A percentile compares a stretch with the other conserved stretches of the same genome.
phyloP scores from a whole-genome alignment of 257 asterid genomes.

The Rubia yunnanensis region DNA sequence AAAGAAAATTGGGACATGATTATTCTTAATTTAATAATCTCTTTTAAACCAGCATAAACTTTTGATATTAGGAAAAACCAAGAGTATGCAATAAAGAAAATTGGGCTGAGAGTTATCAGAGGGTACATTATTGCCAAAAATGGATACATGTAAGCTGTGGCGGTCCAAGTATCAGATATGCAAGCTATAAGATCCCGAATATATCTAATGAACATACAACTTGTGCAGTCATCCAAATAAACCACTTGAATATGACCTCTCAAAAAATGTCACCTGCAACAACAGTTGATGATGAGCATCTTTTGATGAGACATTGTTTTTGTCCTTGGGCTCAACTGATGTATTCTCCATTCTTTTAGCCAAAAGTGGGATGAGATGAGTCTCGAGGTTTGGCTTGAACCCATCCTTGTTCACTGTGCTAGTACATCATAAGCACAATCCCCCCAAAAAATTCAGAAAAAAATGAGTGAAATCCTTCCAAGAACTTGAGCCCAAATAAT shows the following conservation, averaged over 20 bases:
- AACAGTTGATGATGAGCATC: slow-evolving; percentile 74
- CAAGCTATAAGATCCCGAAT: neutral
- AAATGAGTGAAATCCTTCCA: slow-evolving; percentile 3
- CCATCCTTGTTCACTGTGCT: slow-evolving; percentile 96
- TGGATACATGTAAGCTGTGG: neutral
- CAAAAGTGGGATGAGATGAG: slow-evolving; percentile 79
- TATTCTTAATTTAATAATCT: neutral
- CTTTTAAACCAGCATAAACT: neutral
- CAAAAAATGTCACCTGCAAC: slow-evolving; percentile 51
- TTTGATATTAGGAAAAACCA: neutral
- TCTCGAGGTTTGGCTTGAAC: slow-evolving; percentile 94
- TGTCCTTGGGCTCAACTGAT: slow-evolving; percentile 44
- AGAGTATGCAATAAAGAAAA: neutral
- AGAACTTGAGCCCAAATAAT: neutral
- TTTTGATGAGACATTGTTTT: slow-evolving; percentile 35
- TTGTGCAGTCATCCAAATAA: neutral
- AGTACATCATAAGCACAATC: slow-evolving; percentile 22
- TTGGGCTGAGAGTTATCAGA: neutral
- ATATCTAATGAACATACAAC: neutral
- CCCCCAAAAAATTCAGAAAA: slow-evolving; percentile 13
- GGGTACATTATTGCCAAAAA: neutral
- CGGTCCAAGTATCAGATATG: neutral
- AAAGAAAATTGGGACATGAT: neutral
- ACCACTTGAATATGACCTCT: neutral
- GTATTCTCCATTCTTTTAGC: slow-evolving; percentile 54